Base-by-base conservation (phyloP, 805 yeast species). In the Ogataea paradorogensis region DNA sequence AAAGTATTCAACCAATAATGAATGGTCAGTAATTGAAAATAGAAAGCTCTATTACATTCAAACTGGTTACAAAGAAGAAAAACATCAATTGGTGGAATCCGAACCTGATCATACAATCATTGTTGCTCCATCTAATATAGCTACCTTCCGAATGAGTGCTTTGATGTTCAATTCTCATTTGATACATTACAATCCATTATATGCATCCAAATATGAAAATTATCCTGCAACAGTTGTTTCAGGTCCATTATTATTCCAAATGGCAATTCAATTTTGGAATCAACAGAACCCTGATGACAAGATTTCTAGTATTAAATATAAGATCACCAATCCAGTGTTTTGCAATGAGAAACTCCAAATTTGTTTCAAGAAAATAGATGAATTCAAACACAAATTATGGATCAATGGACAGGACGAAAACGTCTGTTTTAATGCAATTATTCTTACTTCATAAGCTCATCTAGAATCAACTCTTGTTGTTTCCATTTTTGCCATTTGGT, bases 111-210 rank as follows among this genome's bases (percentile, higher is more conserved):
- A 37, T 28, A 35, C 57, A 7, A 62, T 55, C 33, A 50, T 48
- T 15, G 52, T 69, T 29, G 62, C 40, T 15, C 73, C 76, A 29
- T 55, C 74, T 5, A 61, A 63, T 38, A 54, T 67, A 7, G 68
- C 76, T 27, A 66, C 79, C 25, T 71, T 79, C 48, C 65, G 87
- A 46, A 85, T 80, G 62, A 80, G 91, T 31, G 82, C 86, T 9
- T 59, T 93, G 38, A 81, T 93, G 1, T 81, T 80, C 63, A 91
- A 91, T 58, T 71, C 95, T 3, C 99, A 91, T 61, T 72, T 74
- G 42, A 86, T 91, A 27, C 99, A 91, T 62, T 81, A 79, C 59
- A 85, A 86, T 54, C 57, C 60, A 5, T 47, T 48, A 1, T 86
- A 85, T 56, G 71, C 87, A 7, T 50, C 38, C 3, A 40, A 55